Base-by-base conservation (phyloP, 208 protist genomes). In the Trypanosoma rangeli region DNA sequence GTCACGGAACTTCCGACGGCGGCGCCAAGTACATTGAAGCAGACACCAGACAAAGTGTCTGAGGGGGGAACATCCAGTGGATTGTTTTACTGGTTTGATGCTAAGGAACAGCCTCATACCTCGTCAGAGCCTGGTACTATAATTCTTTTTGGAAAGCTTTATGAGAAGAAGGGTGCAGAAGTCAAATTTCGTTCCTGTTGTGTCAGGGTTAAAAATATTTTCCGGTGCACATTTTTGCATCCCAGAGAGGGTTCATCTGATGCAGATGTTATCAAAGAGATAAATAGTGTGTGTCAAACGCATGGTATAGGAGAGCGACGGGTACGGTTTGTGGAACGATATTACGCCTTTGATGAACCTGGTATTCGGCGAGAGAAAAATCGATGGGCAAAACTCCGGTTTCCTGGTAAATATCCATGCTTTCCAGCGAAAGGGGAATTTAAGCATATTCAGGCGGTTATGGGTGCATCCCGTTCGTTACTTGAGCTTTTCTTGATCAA, bases 401-500 rank as follows among this genome's bases (percentile, higher is more conserved):
- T 96, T 77, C 73, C 83, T 0, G 88, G 80, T n/a, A 82, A 75
- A 54, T 93, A 86, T 68, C 83, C 88, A 2, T 80, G 82, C 0
- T 76, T 94, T 24, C 63, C 60, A 28, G 63, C 20, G 8, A 85
- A 84, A 35, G 71, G 52, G 26, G 48, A 73, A 16, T 86, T 87
- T 44, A 60, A 64, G 12, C 90, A 97, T 53, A 90, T 98, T 50
- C 70, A 70, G 44, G 59, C 81, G 50, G 78, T 96, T n/a, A 93
- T 98, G 69, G 96, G 96, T 49, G 76, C 87, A 0, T 78, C 82
- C 26, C 81, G 83, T 5, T 93, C 83, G 29, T 71, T 95, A 16
- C 70, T 98, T n/a, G 97, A 99, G 84, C 69, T 94, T 8, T 97
- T 99, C 63, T 62, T 99, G 0, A 56, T 99, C 9, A 97, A 98